Conservation (phyloP, 257 asterid species). For the Solanum dulcamara region DNA sequence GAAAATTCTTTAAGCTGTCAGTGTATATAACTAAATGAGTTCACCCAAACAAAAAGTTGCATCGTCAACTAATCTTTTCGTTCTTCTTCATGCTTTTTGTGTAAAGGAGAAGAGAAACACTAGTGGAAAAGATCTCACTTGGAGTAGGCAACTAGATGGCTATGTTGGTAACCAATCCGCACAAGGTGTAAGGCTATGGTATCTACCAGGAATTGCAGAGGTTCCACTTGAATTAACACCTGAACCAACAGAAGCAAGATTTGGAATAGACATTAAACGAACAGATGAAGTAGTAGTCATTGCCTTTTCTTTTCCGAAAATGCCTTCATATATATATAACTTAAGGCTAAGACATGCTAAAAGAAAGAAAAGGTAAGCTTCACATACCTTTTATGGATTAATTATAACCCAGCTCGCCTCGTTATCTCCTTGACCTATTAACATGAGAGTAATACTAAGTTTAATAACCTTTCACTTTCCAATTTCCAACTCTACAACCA, state of each 20-base stretch:
- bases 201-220: slow-evolving; percentile 37
- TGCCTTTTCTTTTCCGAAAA: background rate
- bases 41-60: background rate
- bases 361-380: too few species aligned
- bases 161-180: slow-evolving; percentile 7
- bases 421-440: too few species aligned
- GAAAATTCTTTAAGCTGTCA: background rate
- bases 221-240: slow-evolving; percentile 19
- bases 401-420: too few species aligned
- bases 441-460: too few species aligned
- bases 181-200: slow-evolving; percentile 40
- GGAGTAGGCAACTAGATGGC: slow-evolving; percentile 18
- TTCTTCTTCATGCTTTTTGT: background rate
- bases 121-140: slow-evolving; percentile 12
- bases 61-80: background rate
- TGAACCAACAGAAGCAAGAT: slow-evolving; percentile 29
- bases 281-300: slow-evolving; percentile 36
- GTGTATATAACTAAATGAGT: background rate
- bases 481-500: too few species aligned
- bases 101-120: slow-evolving; percentile 14
- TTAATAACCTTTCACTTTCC: too few species aligned
- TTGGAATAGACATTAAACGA: slow-evolving; percentile 33
- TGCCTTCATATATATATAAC: too few species aligned
- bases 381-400: too few species aligned
- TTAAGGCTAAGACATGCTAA: too few species aligned